Evolutionary conservation across 805 yeast species (phyloP).

Genomic region (Torulaspora microellipsoides): DNA sequence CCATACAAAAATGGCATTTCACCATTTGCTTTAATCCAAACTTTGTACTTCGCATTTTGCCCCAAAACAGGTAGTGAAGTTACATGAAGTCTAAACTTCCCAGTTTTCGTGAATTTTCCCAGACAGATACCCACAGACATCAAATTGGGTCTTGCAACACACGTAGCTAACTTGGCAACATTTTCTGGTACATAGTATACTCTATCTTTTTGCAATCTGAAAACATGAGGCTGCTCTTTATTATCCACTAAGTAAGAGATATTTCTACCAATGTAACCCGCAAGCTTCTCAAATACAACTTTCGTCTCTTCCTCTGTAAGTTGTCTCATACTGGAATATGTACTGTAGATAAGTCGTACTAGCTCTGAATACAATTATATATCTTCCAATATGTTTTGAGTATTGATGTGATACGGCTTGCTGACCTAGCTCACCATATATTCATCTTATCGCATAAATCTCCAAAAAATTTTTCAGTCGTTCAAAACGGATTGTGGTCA

Average conservation of each 20-base stretch:
- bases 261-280: conserved; percentile 95
- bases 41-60: conserved; percentile 83
- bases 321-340: conserved; percentile 62
- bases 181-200: conserved; percentile 87
- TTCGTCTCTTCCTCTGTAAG: conserved; percentile 96
- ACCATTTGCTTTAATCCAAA: conserved; percentile 96
- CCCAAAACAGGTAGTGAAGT: conserved; percentile 83
- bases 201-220: conserved; percentile 92
- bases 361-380: too few species aligned
- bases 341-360: too few species aligned
- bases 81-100: conserved; percentile 90
- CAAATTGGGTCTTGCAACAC: conserved; percentile 80
- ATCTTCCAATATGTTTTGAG: too few species aligned
- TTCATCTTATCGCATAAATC: conserved; percentile 20
- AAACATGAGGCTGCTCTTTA: conserved; percentile 78
- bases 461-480: conserved; percentile 17
- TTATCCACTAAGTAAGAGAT: conserved; percentile 83
- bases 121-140: conserved; percentile 92
- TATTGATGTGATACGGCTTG: too few species aligned
- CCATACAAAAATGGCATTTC: conserved; percentile 98
- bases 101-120: conserved; percentile 96
- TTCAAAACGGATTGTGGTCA: neutral
- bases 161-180: conserved; percentile 82
- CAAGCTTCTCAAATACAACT: conserved; percentile 91
- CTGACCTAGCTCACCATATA: neutral